Evolutionary conservation across 2,329 filamentous ascomycete genomes (phyloP), one percentile per base, ranked within the genome.

Genomic region (Ophiostoma triangulosporum): DNA sequence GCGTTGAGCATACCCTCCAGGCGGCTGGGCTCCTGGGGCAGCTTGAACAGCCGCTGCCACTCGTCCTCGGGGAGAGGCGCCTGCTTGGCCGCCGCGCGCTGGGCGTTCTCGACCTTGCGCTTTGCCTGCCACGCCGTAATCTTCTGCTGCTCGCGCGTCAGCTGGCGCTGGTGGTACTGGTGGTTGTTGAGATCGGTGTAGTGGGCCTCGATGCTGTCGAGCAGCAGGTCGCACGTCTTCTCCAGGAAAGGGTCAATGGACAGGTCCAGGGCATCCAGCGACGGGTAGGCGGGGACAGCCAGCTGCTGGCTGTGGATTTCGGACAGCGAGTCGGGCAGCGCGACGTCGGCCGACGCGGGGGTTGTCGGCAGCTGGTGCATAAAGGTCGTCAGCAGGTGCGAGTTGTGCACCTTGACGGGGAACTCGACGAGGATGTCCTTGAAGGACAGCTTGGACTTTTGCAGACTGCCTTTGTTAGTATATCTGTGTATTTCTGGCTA

Each of bases 101-200:
- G 84, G 29, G 85, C 84, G 66, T 98, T 98, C 78, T 98, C 93
- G 15, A 88, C 84, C 76, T 95, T 95, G 66, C 93, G 85, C 82
- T 98, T 97, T 57, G 84, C 74, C 73, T 97, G 91, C 93, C 93
- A 98, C 60, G 89, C 85, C 53, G 87, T 83, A 63, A 98, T 96
- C 80, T 97, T 98, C 64, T 86, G 74, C 74, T 98, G 93, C 74
- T 98, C 93, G 62, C 93, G 87, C 52, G 84, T 85, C 55, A 97
- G 78, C 65, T 94, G 89, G 64, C 93, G 82, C 73, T 96, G 89
- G 76, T 96, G 96, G 78, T 80, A 81, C 70, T 96, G 90, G 75
- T 94, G 93, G 79, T 98, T 98, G 81, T 97, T 97, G 68, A 95
- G 85, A 72, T 98, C 93, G 57, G 90, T 95, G 74, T 97, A 93